phyloP scores from a whole-genome alignment of 306 rosid genomes.

The Ormosia semicastrata region DNA sequence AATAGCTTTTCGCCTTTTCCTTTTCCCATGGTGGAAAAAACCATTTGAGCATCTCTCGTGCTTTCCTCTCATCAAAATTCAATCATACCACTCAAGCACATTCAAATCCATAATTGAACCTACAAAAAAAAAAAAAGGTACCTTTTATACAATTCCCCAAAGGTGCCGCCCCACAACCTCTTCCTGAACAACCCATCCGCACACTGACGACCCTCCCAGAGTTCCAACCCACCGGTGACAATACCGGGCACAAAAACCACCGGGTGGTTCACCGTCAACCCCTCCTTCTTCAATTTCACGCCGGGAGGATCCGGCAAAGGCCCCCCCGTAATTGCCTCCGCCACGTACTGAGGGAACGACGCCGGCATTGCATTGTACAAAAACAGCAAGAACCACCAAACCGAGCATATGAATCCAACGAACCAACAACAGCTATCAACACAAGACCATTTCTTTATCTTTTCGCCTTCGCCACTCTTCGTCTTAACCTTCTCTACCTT shows the following conservation, averaged over 20 bases:
- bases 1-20: neutral
- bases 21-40: neutral
- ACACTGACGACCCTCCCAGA: conserved; percentile 83
- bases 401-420: conserved; percentile 61
- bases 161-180: conserved; percentile 83
- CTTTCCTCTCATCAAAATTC: neutral
- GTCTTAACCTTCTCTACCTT: neutral
- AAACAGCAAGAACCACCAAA: conserved; percentile 75
- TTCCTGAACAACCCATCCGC: conserved; percentile 78
- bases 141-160: conserved; percentile 80
- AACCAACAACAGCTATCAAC: conserved; percentile 74
- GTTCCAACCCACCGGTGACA: conserved; percentile 77
- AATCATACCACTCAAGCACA: conserved; percentile 2
- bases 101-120: neutral
- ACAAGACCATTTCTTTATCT: conserved; percentile 48
- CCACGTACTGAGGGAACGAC: conserved; percentile 78
- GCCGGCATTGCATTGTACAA: conserved; percentile 81
- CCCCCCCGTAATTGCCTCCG: conserved; percentile 67
- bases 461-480: neutral
- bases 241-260: conserved; percentile 87
- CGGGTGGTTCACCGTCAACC: conserved; percentile 65
- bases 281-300: conserved; percentile 71
- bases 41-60: neutral
- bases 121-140: neutral
- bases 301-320: conserved; percentile 84